Conservation (phyloP, 1,284 basidiomycete genomes). For the Spongispora temasekensis region DNA sequence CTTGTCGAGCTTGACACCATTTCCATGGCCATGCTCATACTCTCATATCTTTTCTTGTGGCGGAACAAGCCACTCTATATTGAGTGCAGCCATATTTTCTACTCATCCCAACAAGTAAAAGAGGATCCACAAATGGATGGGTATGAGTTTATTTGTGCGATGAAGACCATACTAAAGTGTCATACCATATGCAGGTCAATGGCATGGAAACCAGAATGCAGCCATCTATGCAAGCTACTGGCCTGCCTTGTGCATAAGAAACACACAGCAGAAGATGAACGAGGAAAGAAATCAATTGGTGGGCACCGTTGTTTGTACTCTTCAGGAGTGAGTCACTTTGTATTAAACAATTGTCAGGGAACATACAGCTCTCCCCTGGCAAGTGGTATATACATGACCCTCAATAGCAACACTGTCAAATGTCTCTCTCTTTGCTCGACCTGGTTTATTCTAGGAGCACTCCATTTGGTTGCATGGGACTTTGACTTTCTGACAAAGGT, state of each 20-base stretch:
- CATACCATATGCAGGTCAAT: neutral
- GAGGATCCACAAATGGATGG: neutral
- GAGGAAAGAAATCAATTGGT: neutral
- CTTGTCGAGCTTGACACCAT: constrained; percentile 1
- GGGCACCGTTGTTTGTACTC: neutral
- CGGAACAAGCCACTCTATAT: constrained; percentile 4
- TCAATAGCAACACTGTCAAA: neutral
- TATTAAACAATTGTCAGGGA: neutral
- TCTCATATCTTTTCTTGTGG: constrained; percentile 1
- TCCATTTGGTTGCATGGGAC: neutral
- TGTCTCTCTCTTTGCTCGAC: neutral
- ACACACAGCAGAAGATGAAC: neutral
- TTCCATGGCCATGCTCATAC: neutral
- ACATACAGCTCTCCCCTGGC: neutral
- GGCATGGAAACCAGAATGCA: neutral
- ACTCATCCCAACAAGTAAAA: neutral
- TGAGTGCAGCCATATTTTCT: neutral
- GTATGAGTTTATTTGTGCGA: neutral
- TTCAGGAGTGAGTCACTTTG: neutral
- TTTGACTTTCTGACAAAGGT: neutral
- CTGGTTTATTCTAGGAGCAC: neutral
- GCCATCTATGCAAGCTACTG: neutral
- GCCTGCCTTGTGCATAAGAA: neutral
- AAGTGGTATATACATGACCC: neutral
- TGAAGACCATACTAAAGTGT: neutral